Percentiles rank a stretch among this genome's conserved stretches.
Conservation (phyloP, 2,329 filamentous ascomycete species). For the Trichothecium sympodiale region DNA sequence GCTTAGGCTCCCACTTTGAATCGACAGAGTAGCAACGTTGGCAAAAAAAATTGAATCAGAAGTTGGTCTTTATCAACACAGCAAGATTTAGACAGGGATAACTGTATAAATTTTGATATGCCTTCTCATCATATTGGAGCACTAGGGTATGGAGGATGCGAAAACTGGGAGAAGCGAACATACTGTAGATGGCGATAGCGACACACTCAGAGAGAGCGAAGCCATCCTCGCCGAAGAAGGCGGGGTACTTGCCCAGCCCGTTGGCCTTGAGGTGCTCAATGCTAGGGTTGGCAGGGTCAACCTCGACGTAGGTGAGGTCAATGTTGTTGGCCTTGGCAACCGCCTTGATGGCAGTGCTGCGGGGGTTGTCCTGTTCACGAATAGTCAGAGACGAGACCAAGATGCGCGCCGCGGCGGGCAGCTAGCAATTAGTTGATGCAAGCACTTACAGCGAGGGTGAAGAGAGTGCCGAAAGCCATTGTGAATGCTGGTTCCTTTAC, state of each 20-base stretch:
- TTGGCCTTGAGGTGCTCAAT: conserved; percentile 77
- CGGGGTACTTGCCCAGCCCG: conserved; percentile 82
- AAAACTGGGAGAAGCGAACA: conserved; percentile 30
- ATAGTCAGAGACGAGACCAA: conserved; percentile 11
- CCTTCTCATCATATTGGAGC: conserved; percentile 54
- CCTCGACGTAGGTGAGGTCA: conserved; percentile 75
- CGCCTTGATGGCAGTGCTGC: conserved; percentile 77
- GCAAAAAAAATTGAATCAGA: conserved; percentile 46
- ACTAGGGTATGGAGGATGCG: conserved; percentile 2
- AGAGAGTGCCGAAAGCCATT: conserved; percentile 98
- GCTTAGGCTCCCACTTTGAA: conserved; percentile 10
- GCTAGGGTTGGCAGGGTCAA: conserved; percentile 52
- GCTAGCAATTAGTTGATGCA: conserved; percentile 4
- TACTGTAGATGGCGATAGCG: conserved; percentile 96
- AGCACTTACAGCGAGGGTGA: conserved; percentile 63
- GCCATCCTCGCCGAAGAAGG: conserved; percentile 87
- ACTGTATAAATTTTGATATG: conserved; percentile 63
- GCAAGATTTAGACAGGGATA: conserved; percentile 90
- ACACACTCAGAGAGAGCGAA: conserved; percentile 82
- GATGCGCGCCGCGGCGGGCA: conserved; percentile 9
- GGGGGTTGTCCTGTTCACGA: conserved; percentile 64
- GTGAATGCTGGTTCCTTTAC: conserved; percentile 31
- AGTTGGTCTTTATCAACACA: conserved; percentile 87
- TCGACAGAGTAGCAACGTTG: conserved; percentile 10
- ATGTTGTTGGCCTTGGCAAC: conserved; percentile 97